Evolutionary conservation across 225 moss, liverwort and hornwort species (phyloP), one percentile per base, ranked within the genome.

Genomic region (Sphagnum tenellum): DNA sequence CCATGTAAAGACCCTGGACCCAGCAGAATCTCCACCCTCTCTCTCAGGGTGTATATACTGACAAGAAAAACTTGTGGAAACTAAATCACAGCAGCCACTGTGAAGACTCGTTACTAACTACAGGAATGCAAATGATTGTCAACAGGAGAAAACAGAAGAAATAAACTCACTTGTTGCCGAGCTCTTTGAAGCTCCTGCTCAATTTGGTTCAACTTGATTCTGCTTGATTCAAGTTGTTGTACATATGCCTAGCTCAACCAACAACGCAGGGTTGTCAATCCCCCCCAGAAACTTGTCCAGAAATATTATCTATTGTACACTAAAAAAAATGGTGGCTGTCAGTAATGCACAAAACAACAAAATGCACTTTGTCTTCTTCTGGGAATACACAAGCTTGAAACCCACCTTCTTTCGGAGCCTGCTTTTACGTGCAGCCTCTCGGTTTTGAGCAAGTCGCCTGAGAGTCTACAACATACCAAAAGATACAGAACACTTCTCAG

Each of bases 111-210:
- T 49, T 8, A 63, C 3, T 45, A 4, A 44, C 45, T 62, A 6
- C 6, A 52, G 7, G 9, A 9, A 29, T 29, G 2, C 2, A 6
- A 7, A n/a, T n/a, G 7, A 6, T 5, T 6, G 5, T 45, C 7
- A n/a, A 1, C 7, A 60, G 59, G 45, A 12, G 8, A 7, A 13
- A 5, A 13, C 29, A 60, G 12, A 60, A 60, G 14, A 13, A 5
- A 52, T 52, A 5, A 5, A 73, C 67, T 69, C 76, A 98, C 98
- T 93, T 98, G 98, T 79, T 98, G 98, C 29, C 98, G 89, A 67
- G 98, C 93, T 72, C 98, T 83, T 77, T 98, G 98, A 49, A 98
- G 85, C 76, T 98, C 98, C 71, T 90, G 93, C 82, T 98, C 98
- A 3, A 98, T 86, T 69, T 98, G 98, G 73, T 84, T 98, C 68